These are phyloP conservation scores for Colletotrichum abscissum DNA, from an alignment of 2,329 filamentous ascomycete genomes.

Conservation along the genomic window DNA sequence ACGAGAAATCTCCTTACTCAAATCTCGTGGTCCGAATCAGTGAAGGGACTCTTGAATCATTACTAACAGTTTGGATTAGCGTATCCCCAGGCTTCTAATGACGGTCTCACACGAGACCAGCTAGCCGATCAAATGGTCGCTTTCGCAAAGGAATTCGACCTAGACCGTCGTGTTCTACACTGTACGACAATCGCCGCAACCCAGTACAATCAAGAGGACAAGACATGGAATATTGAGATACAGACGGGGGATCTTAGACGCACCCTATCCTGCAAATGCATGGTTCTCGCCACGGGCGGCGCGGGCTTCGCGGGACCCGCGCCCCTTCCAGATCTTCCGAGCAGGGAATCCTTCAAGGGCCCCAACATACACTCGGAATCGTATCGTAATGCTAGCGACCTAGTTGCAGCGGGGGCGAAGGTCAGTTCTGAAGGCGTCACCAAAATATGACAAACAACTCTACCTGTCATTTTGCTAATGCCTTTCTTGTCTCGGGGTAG, in stretches of 20 bases:
- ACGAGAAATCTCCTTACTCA: not conserved
- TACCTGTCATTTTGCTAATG: not conserved
- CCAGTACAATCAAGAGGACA: constrained; percentile 35
- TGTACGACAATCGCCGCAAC: constrained; percentile 42
- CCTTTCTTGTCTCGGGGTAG: not conserved
- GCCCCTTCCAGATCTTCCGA: constrained; percentile 38
- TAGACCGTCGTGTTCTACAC: constrained; percentile 43
- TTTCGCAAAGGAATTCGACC: constrained; percentile 44
- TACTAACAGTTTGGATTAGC: not conserved
- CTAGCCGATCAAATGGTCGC: constrained; percentile 40
- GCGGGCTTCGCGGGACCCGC: constrained; percentile 39
- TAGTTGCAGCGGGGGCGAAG: constrained; percentile 39
- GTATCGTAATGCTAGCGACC: constrained; percentile 38
- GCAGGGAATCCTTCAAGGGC: constrained; percentile 39
- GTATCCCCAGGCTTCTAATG: constrained; percentile 36
- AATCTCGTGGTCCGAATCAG: not conserved
- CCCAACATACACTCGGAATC: constrained; percentile 40
- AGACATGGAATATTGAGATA: constrained; percentile 43
- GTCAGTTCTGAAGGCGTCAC: not conserved
- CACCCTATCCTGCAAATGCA: constrained; percentile 36
- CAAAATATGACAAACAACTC: fast-evolving
- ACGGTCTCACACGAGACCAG: constrained; percentile 40
- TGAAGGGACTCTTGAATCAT: not conserved
- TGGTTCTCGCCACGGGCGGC: constrained; percentile 42
- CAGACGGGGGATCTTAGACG: constrained; percentile 15